Base-by-base conservation (phyloP, 306 rosid species). In the Acmispon strigosus region DNA sequence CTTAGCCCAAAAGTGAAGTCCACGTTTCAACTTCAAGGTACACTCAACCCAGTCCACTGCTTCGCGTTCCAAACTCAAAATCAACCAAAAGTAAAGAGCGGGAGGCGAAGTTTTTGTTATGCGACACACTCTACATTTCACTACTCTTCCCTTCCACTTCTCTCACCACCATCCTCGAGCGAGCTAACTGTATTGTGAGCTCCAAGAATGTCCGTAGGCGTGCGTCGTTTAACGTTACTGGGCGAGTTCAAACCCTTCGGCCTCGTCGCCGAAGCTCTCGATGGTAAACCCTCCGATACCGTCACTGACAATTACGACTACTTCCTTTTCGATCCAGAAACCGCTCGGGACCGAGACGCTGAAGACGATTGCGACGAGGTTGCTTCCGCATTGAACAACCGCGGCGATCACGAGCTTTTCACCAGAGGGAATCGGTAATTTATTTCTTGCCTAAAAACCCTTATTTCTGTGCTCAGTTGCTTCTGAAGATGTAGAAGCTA, bases 201-300 rank as follows among this genome's bases (percentile, higher is more conserved):
- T 75, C 14, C 22, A 24, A 50, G 37, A 70, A 84, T 87, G 97
- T 90, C 92, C 47, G 53, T 69, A 4, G 90, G 87, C 78, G 86
- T 67, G n/a, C 96, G 96, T 48, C 68, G 74, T 18, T 83, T 93
- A 75, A 77, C 92, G 4, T 86, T 93, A 61, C 94, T 93, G 6
- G 98, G 98, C 69, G 96, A 86, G 79, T 93, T 93, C 89, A 90
- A 93, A 83, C 97, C 98, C 2, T 90, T 90, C 49, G 98, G 98
- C 16, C 79, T 92, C 64, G 81, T 92, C n/a, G 98, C 96, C 47
- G 98, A 92, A 85, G 92, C 96, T 49, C 86, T 92, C 17, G 98
- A 90, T 53, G 96, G 98, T 12, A 90, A 92, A 78, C 81, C 88
- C 48, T 65, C 84, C 9, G 91, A 84, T 65, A 54, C 75, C 1